Base-by-base conservation (phyloP, 768 basidiomycete species). In the Neoboletus brunneissimus region DNA sequence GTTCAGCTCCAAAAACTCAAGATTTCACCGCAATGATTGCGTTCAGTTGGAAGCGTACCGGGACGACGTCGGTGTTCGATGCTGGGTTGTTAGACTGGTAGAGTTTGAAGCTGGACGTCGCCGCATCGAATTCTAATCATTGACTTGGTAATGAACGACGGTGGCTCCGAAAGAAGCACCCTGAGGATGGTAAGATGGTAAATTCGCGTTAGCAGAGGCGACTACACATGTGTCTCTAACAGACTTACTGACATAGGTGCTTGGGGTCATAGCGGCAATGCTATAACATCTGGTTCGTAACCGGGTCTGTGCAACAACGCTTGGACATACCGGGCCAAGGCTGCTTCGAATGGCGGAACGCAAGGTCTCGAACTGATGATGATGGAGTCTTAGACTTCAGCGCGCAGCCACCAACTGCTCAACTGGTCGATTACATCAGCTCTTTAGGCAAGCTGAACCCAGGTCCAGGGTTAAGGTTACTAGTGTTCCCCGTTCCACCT, bases 381-480 rank as follows among this genome's bases (percentile, higher is more conserved):
- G 38, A 40, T 40, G n/a, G 7, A 4, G 34, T 35, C 15, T n/a
- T n/a, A n/a, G n/a, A 25, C 25, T 35, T 35, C 34, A 42, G n/a
- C n/a, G n/a, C n/a, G n/a, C n/a, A n/a, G 41, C 41, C 41, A 42
- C 42, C 15, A 13, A 25, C 34, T 34, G 15, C 32, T 13, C 34
- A 35, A n/a, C 23, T 22, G 35, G 4, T 31, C 10, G 49, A 59
- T 59, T 60, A 60, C 58, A 41, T 59, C 58, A 60, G 47, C 42
- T 1, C 5, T 32, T n/a, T 13, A 20, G 7, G 48, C 34, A 27
- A 16, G 15, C 42, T 5, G 37, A 27, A 41, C 38, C 56, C 40
- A 25, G 52, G 12, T 27, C 11, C 32, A 23, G 44, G 49, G 49
- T 48, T 48, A 59, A n/a, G 48, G 55, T 51, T 50, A 23, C 13